Base-by-base conservation (phyloP, 163 green algal species). In the Scenedesmus sp. region DNA sequence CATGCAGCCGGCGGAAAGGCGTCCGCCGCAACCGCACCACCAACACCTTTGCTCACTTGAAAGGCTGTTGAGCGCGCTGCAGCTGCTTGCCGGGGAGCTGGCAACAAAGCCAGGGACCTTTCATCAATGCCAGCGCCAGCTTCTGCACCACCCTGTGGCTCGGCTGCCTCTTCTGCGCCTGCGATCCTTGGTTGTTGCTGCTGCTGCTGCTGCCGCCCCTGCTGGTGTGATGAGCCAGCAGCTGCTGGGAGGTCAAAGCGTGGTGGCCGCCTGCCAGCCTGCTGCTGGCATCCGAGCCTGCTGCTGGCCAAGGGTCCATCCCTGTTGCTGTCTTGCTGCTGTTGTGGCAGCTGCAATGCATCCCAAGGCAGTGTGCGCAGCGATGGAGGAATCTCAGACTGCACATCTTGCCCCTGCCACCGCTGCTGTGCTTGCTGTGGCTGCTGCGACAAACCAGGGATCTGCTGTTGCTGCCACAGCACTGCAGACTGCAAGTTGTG, bases 381-480 rank as follows among this genome's bases (percentile, higher is more conserved):
- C 73, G 5, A 6, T 33, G 73, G 73, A 51, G 4, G 68, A 40
- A 18, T 24, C 35, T 12, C 20, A n/a, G 26, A 1, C 18, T 33
- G 73, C 37, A 30, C 73, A 6, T 49, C 73, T 80, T 49, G 73
- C 73, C 16, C 0, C 10, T 33, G 73, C 73, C 1, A 35, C 40
- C 61, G 78, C 78, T 84, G 78, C 40, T 56, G 78, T n/a, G n/a
- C n/a, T 42, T 35, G 78, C 22, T 61, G 83, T 15, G 81, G 83
- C 83, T 44, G 40, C 59, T 81, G 83, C 59, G 12, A 37, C 56
- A 70, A 16, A 40, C 35, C 18, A 3, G 59, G 78, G 22, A 2
- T 18, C 9, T 61, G 78, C 40, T 84, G 42, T 40, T 88, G 33
- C 59, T 81, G 84, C 20, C 15, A 26, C 42, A n/a, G n/a, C n/a